Conservation (phyloP, 805 yeast genomes). For the Myxozyma vanderwaltii region DNA sequence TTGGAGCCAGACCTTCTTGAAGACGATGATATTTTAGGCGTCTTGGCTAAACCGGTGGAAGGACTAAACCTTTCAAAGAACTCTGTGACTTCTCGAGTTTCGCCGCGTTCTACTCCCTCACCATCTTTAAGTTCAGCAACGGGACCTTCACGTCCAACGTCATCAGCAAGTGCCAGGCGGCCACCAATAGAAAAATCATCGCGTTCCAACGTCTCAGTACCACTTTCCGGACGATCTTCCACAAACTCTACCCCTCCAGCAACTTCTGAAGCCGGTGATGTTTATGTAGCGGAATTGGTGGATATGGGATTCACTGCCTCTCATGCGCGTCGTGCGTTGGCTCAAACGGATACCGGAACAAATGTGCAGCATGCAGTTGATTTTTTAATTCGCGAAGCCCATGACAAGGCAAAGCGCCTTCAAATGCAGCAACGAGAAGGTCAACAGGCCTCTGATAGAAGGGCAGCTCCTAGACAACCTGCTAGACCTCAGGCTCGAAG, state of each 20-base stretch:
- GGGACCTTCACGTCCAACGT: background rate
- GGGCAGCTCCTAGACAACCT: background rate
- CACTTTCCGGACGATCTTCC: constrained; percentile 2
- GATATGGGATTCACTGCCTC: constrained; percentile 79
- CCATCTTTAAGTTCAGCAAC: background rate
- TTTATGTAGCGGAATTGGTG: constrained; percentile 62
- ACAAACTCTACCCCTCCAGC: constrained; percentile 5
- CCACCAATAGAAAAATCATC: background rate
- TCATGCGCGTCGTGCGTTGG: constrained; percentile 62
- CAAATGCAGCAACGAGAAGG: constrained; percentile 1
- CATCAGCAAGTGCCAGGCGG: background rate
- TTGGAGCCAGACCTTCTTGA: constrained; percentile 4
- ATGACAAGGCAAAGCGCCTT: constrained; percentile 42
- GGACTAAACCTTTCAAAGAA: background rate
- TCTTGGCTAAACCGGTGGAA: constrained; percentile 30
- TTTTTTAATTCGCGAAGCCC: constrained; percentile 63
- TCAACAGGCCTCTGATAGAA: background rate
- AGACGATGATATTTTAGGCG: constrained; percentile 34
- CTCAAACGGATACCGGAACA: constrained; percentile 52
- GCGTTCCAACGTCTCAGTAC: background rate
- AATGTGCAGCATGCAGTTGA: constrained; percentile 69
- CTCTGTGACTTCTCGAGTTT: background rate
- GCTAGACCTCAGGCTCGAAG: background rate
- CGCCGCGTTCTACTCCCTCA: background rate
- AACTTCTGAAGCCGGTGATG: constrained; percentile 35